Base-by-base conservation (phyloP, 768 basidiomycete species). In the Boletus huronensis region DNA sequence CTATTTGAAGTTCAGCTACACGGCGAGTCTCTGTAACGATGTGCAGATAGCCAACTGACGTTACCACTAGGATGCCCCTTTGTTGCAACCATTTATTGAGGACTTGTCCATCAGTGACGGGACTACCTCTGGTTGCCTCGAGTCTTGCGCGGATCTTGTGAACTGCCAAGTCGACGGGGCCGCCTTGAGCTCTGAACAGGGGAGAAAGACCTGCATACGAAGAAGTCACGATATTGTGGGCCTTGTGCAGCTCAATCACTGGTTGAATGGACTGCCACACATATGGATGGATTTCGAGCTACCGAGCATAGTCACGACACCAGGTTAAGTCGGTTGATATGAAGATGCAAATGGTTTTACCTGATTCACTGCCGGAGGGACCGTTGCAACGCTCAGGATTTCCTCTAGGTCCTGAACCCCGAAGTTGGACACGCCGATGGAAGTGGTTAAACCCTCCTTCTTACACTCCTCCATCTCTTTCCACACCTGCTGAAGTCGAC, bases 231-330 rank as follows among this genome's bases (percentile, higher is more conserved):
- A 58, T 44, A 38, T 34, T 10, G 13, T 44, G 42, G 29, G 42
- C 8, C 35, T 44, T 39, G 29, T 51, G 48, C 36, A 58, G 21
- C 21, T 35, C 43, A 14, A 51, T 40, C 43, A 38, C 21, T 28
- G 48, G 26, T 31, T 41, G 32, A 52, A 58, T 16, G 16, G 48
- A 58, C 43, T 58, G 8, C 42, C 38, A 58, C 19, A 38, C 55
- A 14, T 32, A 32, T n/a, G 42, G 55, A 32, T 50, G 55, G 6
- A 50, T 23, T 29, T 45, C 42, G 38, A 42, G 39, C 40, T 56
- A 39, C 39, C 19, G 19, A 50, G 11, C 11, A 35, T 23, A 17
- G 50, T 28, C 19, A 44, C 6, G n/a, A 19, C 21, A 31, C 17
- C 10, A 38, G 13, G 23, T 25, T 36, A 38, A 21, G 32, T 35